A percentile compares a stretch with the other conserved stretches of the same genome.
Evolutionary conservation across 495 filamentous ascomycete species (phyloP).

Genomic region (Annulohypoxylon bovei): DNA sequence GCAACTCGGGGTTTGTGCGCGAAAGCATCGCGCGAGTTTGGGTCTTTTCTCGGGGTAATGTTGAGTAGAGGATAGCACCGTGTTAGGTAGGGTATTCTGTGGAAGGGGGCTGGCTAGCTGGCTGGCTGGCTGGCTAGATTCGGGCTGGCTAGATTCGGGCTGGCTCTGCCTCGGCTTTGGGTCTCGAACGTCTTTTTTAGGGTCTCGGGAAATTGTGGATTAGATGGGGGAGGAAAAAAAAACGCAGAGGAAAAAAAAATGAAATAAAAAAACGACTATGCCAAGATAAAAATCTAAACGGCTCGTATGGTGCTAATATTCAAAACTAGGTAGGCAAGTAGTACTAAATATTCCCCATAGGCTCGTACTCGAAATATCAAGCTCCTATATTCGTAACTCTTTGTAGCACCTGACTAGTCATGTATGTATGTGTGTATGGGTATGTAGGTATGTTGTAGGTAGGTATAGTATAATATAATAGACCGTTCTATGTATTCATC

Average conservation of each 20-base stretch:
- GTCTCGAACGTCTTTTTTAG: slow-evolving; percentile 26
- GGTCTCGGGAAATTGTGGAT: slow-evolving; percentile 34
- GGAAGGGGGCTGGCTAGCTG: slow-evolving; percentile 6
- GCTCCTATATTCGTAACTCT: slow-evolving; percentile 26
- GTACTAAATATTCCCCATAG: neutral
- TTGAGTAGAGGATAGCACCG: slow-evolving; percentile 48
- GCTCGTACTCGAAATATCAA: neutral
- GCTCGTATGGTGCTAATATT: neutral
- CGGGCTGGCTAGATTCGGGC: neutral
- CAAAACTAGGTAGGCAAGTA: neutral
- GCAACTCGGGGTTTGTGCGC: slow-evolving; percentile 39
- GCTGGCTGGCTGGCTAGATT: neutral
- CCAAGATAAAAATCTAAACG: slow-evolving; percentile 20
- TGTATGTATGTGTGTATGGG: neutral
- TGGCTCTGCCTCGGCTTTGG: slow-evolving; percentile 26
- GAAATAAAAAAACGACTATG: neutral
- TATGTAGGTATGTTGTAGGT: neutral
- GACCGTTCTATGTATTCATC: neutral
- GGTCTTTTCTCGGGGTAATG: slow-evolving; percentile 55
- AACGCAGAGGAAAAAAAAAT: slow-evolving; percentile 1
- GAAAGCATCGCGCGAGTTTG: slow-evolving; percentile 36
- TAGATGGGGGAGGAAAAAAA: slow-evolving; percentile 6
- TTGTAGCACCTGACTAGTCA: slow-evolving; percentile 32
- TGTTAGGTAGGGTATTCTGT: slow-evolving; percentile 1
- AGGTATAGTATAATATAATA: slow-evolving; percentile 5